Conservation (phyloP, 2,329 filamentous ascomycete genomes). For the Talaromyces sp. region DNA sequence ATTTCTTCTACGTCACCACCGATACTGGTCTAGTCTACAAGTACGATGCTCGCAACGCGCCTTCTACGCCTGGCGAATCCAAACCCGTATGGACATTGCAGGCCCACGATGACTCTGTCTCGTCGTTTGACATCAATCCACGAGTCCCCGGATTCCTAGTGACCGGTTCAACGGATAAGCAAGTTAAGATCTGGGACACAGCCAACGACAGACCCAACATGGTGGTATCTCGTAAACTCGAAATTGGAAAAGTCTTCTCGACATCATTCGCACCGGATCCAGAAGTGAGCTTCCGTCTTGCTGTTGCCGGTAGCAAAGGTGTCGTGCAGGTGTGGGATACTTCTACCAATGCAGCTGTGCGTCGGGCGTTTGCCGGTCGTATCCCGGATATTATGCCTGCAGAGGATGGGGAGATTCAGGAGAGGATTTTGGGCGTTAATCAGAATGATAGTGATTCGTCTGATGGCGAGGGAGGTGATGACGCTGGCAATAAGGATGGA, state of each 20-base stretch:
- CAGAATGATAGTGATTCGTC: conserved; percentile 65
- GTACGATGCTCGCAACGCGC: conserved; percentile 76
- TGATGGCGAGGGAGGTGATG: conserved; percentile 54
- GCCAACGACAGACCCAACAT: conserved; percentile 73
- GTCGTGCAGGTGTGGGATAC: conserved; percentile 94
- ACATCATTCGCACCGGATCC: conserved; percentile 83
- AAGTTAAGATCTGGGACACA: conserved; percentile 96
- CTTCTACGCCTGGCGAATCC: conserved; percentile 64
- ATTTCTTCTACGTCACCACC: conserved; percentile 93
- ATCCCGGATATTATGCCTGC: conserved; percentile 51
- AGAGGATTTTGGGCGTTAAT: conserved; percentile 63
- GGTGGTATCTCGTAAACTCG: conserved; percentile 85
- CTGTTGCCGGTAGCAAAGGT: conserved; percentile 92
- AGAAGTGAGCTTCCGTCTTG: conserved; percentile 85
- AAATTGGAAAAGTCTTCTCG: conserved; percentile 91
- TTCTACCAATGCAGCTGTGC: conserved; percentile 81
- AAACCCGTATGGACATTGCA: conserved; percentile 93
- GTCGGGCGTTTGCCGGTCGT: conserved; percentile 72
- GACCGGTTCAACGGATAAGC: conserved; percentile 89
- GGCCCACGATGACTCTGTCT: conserved; percentile 88
- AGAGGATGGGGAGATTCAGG: conserved; percentile 58
- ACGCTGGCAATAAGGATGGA: conserved; percentile 44
- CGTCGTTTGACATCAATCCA: conserved; percentile 86
- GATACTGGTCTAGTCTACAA: conserved; percentile 89
- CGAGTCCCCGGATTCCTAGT: conserved; percentile 87